Conservation (phyloP, 176 grass and related monocot genomes). For the Oryza officinalis region DNA sequence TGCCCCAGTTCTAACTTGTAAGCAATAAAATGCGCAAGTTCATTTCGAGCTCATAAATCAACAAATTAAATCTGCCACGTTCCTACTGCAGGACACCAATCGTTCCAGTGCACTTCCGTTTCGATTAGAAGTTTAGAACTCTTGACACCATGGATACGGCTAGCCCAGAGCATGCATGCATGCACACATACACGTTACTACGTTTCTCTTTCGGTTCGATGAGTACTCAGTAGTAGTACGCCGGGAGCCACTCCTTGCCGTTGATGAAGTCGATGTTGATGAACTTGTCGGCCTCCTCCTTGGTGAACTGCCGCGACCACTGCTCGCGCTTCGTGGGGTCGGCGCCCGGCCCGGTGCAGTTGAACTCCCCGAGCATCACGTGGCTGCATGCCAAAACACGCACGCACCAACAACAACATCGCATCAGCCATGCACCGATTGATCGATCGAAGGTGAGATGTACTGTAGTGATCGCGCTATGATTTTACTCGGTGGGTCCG, state of each 20-base stretch:
- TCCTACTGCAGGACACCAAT: not conserved
- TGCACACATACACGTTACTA: not conserved
- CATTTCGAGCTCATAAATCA: not conserved
- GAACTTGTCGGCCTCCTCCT: constrained; percentile 54
- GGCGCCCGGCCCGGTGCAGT: constrained; percentile 67
- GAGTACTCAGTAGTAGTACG: constrained; percentile 61
- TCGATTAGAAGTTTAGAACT: constrained; percentile 7
- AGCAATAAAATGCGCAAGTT: not conserved
- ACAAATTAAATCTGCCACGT: not conserved
- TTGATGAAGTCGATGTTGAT: constrained; percentile 79
- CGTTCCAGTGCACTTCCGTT: not conserved
- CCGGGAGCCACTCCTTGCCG: constrained; percentile 83
- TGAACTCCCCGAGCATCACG: constrained; percentile 61
- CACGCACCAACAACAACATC: not conserved
- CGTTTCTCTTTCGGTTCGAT: not conserved
- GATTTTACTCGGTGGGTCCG: constrained; percentile 40
- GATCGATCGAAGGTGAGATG: not conserved
- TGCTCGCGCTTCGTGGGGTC: constrained; percentile 33
- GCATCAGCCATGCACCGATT: not conserved
- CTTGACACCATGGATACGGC: not conserved
- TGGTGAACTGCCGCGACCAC: constrained; percentile 46
- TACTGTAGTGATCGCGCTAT: not conserved
- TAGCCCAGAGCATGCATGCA: not conserved
- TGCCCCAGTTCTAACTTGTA: not conserved
- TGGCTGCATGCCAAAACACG: constrained; percentile 36